Base-by-base conservation (phyloP, 2,329 filamentous ascomycete genomes). In the Ascochyta rabiei region DNA sequence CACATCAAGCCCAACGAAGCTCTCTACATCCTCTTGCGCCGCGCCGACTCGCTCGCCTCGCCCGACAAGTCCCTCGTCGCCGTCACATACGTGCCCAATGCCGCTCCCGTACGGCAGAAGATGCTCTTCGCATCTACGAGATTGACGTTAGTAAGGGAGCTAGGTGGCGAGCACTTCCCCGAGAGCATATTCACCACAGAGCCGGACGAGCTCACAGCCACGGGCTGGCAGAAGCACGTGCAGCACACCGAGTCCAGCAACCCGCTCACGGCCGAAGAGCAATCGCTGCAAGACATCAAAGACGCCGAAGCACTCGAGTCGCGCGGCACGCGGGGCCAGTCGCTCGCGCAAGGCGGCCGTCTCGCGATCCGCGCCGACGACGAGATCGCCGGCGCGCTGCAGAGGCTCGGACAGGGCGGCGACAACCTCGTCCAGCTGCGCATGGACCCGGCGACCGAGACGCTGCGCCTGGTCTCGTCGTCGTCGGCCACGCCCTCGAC, bases 61-160 rank as follows among this genome's bases (percentile, higher is more conserved):
- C 33, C 66, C 12, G 63, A 72, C 48, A 70, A 71, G 34, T 67
- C 67, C 13, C 69, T 92, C 60, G 77, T 89, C 23, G 89, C 87
- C 40, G 79, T 93, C 31, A 91, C 89, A 31, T 95, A 92, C 73
- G 86, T 95, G 6, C 91, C 90, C 23, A 89, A 93, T 74, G 72
- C 84, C 1, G 90, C 90, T 34, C 89, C 88, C 24, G 90, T 95
- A 52, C 86, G 90, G 34, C 88, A 91, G 73, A 95, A 95, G 81
- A 95, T 91, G 88, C 83, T 95, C 19, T 93, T 93, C 73, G 90
- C 90, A 6, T 85, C 86, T 21, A 93, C 90, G 24, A 84, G 89
- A 9, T 80, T 93, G 64, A 90, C 89, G 0, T 81, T 95, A 1
- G 84, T 88, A 44, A 84, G 90, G 37, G 89, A 93, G 76, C 81